Base-by-base conservation (phyloP, 345 rosid genomes). In the Euphorbia lathyris region DNA sequence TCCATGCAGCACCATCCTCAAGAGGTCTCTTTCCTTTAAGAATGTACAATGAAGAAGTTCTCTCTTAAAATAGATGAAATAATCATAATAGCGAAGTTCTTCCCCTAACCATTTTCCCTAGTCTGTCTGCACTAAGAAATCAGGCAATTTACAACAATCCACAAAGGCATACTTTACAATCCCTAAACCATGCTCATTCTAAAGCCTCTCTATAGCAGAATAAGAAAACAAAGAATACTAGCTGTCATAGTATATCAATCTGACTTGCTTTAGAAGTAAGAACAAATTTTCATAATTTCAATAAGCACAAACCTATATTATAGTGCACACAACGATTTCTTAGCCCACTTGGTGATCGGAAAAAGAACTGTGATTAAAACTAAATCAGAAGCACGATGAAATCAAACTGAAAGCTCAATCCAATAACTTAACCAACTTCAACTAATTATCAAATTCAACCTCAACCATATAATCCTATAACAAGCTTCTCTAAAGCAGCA, bases 401-500 rank as follows among this genome's bases (percentile, higher is more conserved):
- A 7, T 61, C 25, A 17, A 30, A 20, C 51, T 20, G 3, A 22
- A 38, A 63, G 51, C 51, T 45, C 51, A 12, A 10, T 20, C 48
- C 51, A 38, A 3, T 22, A 36, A 38, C 65, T 9, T 7, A 36
- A 38, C 12, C 16, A 62, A 42, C 53, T 25, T 14, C 20, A 57
- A 58, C 42, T 25, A 43, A 26, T 4, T 29, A 57, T 51, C 56
- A 51, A 51, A 22, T 57, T 57, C 36, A 68, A 68, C 63, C 14
- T 68, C 34, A n/a, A 57, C 17, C 30, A 68, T 36, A 55, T 36
- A 53, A 40, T 61, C 3, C 8, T 26, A 26, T 6, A 9, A 19
- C 5, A 14, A 36, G 11, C 7, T 27, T 52, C 36, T 51, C 10
- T 65, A 23, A 16, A 68, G 63, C 43, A 34, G 30, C 60, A 32